phyloP scores from a whole-genome alignment of 2,329 filamentous ascomycete species.

The Zopfia rhizophila region DNA sequence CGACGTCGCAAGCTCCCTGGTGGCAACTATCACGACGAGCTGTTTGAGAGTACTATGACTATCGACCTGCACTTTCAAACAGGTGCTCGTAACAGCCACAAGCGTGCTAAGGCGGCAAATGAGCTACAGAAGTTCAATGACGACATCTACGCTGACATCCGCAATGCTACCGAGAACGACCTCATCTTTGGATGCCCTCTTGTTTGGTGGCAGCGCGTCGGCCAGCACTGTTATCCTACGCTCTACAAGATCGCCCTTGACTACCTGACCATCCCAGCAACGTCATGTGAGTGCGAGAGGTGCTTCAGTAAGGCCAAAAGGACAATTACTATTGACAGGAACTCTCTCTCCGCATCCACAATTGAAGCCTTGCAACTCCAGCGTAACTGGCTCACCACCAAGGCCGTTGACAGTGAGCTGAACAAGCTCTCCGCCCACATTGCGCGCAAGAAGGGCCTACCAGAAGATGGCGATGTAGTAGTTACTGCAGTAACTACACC shows the following conservation, averaged over 20 bases:
- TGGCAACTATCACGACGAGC: constrained; percentile 1
- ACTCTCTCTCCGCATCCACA: too few species aligned
- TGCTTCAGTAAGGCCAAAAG: constrained; percentile 12
- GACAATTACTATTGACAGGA: constrained; percentile 17
- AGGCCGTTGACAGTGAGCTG: too few species aligned
- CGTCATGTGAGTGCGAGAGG: constrained; percentile 17
- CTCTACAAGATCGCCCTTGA: constrained; percentile 21
- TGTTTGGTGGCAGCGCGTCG: constrained; percentile 13
- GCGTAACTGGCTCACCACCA: constrained; percentile 9
- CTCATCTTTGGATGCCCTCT: constrained; percentile 2
- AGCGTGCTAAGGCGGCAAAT: constrained; percentile 3
- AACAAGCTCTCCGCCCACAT: too few species aligned
- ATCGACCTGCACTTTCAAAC: constrained; percentile 10
- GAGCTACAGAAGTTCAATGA: constrained; percentile 18
- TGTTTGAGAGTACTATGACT: neutral
- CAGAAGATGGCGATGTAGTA: too few species aligned
- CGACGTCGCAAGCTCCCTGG: constrained; percentile 6
- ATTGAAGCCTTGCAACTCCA: constrained; percentile 3
- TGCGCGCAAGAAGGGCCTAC: too few species aligned
- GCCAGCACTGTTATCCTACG: constrained; percentile 8
- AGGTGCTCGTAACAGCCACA: constrained; percentile 7
- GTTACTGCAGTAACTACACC: too few species aligned
- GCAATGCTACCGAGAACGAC: neutral
- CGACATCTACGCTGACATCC: constrained; percentile 5
- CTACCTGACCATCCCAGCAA: constrained; percentile 16